These are phyloP conservation scores for Yamadazyma paraphyllophila DNA, from an alignment of 805 yeast genomes.

Conservation along the genomic window DNA sequence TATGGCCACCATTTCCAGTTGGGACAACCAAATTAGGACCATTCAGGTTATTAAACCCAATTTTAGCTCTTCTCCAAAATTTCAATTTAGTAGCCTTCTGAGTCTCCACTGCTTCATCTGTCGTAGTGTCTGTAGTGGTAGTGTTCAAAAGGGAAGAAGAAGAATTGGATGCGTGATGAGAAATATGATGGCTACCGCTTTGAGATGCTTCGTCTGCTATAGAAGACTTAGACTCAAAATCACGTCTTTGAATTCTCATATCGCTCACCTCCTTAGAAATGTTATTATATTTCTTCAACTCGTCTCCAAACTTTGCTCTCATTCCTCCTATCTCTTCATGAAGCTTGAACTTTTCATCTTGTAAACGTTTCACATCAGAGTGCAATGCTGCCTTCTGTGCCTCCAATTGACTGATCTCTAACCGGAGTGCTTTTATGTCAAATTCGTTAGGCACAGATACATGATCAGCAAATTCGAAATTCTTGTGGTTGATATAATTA, in stretches of 20 bases:
- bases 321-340: conserved; percentile 10
- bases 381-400: conserved; percentile 7
- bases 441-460: conserved; percentile 1
- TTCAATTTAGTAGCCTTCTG: conserved; percentile 43
- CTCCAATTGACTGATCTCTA: conserved; percentile 40
- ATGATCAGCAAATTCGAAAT: conserved; percentile 7
- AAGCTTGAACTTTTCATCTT: conserved; percentile 23
- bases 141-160: conserved; percentile 17
- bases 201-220: neutral
- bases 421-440: conserved; percentile 20
- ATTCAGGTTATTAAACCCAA: conserved; percentile 20
- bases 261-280: conserved; percentile 51
- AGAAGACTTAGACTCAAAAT: conserved; percentile 26
- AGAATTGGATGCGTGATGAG: conserved; percentile 15
- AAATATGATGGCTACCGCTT: conserved; percentile 1
- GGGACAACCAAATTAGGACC: conserved; percentile 14
- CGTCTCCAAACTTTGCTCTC: conserved; percentile 13
- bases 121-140: conserved; percentile 12
- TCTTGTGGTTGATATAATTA: conserved; percentile 9
- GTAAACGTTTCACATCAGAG: conserved; percentile 18
- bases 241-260: conserved; percentile 46
- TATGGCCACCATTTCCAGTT: neutral
- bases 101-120: conserved; percentile 27
- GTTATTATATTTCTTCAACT: conserved; percentile 10
- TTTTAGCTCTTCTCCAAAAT: conserved; percentile 46